Percentiles rank a stretch among this genome's conserved stretches.
Evolutionary conservation across 2,329 filamentous ascomycete genomes (phyloP).

Genomic region (Colletotrichum somersetense): DNA sequence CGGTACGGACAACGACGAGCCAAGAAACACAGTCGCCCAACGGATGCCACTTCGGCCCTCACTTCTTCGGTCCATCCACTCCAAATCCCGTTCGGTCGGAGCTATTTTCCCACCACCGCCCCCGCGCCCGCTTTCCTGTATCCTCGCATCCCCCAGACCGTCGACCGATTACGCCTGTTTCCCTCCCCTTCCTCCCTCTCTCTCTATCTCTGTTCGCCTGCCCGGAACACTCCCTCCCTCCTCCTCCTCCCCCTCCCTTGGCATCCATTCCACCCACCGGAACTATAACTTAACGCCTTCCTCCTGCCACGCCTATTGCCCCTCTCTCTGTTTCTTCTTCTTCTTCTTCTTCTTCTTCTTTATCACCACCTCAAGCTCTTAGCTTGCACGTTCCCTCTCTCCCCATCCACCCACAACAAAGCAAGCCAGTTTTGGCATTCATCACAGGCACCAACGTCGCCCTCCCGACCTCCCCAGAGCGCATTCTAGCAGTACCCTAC

Average conservation of each 20-base stretch:
- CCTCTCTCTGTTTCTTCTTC: background rate
- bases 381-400: slow-evolving; percentile 34
- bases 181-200: background rate
- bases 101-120: slow-evolving; percentile 30
- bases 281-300: slow-evolving; percentile 40
- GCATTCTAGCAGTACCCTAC: slow-evolving; percentile 38
- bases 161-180: background rate
- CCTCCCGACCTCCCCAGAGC: slow-evolving; percentile 5
- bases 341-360: slow-evolving; percentile 26
- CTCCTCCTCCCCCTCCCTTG: slow-evolving; percentile 25
- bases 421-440: slow-evolving; percentile 25
- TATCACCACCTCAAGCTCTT: slow-evolving; percentile 39
- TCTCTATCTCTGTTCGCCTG: too few species aligned
- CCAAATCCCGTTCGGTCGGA: slow-evolving; percentile 39
- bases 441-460: slow-evolving; percentile 36
- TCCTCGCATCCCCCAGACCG: slow-evolving; percentile 15
- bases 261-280: slow-evolving; percentile 14
- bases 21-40: slow-evolving; percentile 20
- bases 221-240: background rate
- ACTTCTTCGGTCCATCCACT: slow-evolving; percentile 39
- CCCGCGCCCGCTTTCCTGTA: slow-evolving; percentile 12
- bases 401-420: slow-evolving; percentile 6
- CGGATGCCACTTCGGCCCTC: slow-evolving; percentile 36
- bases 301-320: slow-evolving; percentile 10
- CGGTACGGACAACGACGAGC: slow-evolving; percentile 29